These are phyloP conservation scores for Rhizophora apiculata DNA, from an alignment of 345 rosid species.

Conservation along the genomic window DNA sequence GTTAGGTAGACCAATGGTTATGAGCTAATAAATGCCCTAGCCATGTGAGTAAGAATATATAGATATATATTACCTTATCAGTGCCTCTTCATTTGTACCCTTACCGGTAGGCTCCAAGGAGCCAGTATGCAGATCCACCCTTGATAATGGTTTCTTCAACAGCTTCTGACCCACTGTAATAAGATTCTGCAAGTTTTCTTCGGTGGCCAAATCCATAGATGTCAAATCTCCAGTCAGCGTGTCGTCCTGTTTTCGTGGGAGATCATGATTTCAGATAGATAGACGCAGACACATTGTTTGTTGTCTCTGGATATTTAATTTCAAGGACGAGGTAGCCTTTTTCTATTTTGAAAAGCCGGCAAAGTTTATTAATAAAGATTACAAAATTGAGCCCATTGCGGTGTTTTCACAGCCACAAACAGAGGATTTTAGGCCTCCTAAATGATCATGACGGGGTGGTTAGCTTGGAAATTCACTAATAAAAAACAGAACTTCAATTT, in stretches of 20 bases:
- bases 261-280: not conserved
- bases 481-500: not conserved
- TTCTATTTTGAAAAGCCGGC: no score
- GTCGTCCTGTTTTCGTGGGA: slow-evolving; percentile 41
- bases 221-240: slow-evolving; percentile 48
- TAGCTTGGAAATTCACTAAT: not conserved
- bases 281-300: no score
- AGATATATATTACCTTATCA: slow-evolving; percentile 28
- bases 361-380: no score
- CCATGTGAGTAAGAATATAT: no score
- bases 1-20: no score
- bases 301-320: no score
- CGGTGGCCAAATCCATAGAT: slow-evolving; percentile 55
- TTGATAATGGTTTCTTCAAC: slow-evolving; percentile 47
- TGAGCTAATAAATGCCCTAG: no score
- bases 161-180: slow-evolving; percentile 46
- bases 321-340: no score
- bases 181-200: slow-evolving; percentile 42
- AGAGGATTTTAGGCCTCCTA: not conserved
- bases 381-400: no score
- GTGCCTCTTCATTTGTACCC: slow-evolving; percentile 55
- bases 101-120: slow-evolving; percentile 27
- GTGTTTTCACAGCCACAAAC: no score
- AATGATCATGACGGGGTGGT: not conserved
- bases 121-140: slow-evolving; percentile 51